Evolutionary conservation across 228 moss, liverwort and hornwort genomes (phyloP).

Genomic region (Sphagnum magellanicum): DNA sequence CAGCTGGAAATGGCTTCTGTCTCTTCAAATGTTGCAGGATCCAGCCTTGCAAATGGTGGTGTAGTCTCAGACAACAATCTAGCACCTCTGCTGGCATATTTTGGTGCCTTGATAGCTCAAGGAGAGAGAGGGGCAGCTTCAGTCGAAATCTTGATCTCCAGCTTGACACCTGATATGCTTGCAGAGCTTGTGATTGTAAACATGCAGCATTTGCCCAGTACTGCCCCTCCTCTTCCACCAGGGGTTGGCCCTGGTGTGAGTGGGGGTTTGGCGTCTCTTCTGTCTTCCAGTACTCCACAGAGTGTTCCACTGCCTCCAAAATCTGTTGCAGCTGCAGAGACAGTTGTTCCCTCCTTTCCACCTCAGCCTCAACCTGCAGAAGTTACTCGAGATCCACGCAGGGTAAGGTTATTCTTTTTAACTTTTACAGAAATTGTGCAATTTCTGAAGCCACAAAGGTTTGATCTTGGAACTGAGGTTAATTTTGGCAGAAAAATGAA

Average conservation of each 20-base stretch:
- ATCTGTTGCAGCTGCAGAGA: constrained; percentile 20
- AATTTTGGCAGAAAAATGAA: too few relatives aligned
- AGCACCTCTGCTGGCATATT: constrained; percentile 48
- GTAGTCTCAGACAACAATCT: constrained; percentile 33
- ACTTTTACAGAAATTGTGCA: too few relatives aligned
- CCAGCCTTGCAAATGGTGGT: constrained; percentile 18
- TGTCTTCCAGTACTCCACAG: constrained; percentile 27
- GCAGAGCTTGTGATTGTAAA: constrained; percentile 91
- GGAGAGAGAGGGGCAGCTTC: constrained; percentile 85
- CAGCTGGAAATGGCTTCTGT: constrained; percentile 11
- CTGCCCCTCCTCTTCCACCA: constrained; percentile 43
- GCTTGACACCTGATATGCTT: constrained; percentile 91
- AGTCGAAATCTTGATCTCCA: constrained; percentile 83
- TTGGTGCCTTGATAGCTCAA: constrained; percentile 83
- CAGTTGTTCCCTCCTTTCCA: constrained; percentile 8
- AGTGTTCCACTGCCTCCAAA: constrained; percentile 11
- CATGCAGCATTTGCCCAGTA: constrained; percentile 76
- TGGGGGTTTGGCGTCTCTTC: constrained; percentile 36
- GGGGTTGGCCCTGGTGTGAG: constrained; percentile 17
- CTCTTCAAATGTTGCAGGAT: constrained; percentile 19
- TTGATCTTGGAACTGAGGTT: too few relatives aligned
- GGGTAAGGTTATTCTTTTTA: constrained; percentile 35
- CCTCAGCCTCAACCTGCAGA: constrained; percentile 44
- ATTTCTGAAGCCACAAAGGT: too few relatives aligned
- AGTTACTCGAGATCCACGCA: constrained; percentile 63